Evolutionary conservation across 2,329 filamentous ascomycete species (phyloP).

Genomic region (Talaromyces marneffei): DNA sequence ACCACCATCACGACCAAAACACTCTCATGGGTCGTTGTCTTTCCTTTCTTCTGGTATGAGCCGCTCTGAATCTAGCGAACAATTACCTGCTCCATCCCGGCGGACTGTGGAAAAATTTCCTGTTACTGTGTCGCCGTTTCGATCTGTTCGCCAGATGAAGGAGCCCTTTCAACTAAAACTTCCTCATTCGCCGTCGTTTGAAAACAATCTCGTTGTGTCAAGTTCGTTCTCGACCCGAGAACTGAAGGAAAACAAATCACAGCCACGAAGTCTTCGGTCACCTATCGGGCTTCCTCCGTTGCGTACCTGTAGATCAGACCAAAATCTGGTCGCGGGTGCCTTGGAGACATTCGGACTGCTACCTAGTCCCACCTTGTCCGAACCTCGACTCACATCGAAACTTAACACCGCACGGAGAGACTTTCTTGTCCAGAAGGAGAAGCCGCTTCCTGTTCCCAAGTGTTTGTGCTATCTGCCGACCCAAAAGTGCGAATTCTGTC

Average conservation of each 20-base stretch:
- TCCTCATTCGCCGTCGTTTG: conserved; percentile 30
- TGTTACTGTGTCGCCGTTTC: conserved; percentile 32
- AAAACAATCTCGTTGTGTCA: conserved; percentile 16
- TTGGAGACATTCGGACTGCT: conserved; percentile 32
- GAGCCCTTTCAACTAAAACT: conserved; percentile 35
- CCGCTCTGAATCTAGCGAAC: conserved; percentile 27
- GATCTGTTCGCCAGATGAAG: conserved; percentile 36
- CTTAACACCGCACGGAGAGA: conserved; percentile 25
- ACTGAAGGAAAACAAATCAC: conserved; percentile 16
- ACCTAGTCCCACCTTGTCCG: conserved; percentile 34
- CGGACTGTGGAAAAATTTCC: conserved; percentile 24
- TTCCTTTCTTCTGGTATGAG: conserved; percentile 29
- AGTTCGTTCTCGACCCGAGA: conserved; percentile 13
- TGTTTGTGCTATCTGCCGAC: background rate
- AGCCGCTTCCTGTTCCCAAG: background rate
- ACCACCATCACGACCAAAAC: conserved; percentile 26
- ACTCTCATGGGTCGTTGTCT: conserved; percentile 30
- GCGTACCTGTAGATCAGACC: conserved; percentile 33
- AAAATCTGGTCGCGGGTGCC: conserved; percentile 27
- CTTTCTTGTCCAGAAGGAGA: background rate
- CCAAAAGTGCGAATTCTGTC: conserved; percentile 7
- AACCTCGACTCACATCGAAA: conserved; percentile 21
- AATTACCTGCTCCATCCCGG: conserved; percentile 22
- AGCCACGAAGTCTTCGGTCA: conserved; percentile 17
- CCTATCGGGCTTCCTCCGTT: conserved; percentile 23